Percentiles rank a stretch among this genome's conserved stretches.
Evolutionary conservation across 2,329 filamentous ascomycete species (phyloP).

Genomic region (Stagonosporopsis cucurbitacearum): DNA sequence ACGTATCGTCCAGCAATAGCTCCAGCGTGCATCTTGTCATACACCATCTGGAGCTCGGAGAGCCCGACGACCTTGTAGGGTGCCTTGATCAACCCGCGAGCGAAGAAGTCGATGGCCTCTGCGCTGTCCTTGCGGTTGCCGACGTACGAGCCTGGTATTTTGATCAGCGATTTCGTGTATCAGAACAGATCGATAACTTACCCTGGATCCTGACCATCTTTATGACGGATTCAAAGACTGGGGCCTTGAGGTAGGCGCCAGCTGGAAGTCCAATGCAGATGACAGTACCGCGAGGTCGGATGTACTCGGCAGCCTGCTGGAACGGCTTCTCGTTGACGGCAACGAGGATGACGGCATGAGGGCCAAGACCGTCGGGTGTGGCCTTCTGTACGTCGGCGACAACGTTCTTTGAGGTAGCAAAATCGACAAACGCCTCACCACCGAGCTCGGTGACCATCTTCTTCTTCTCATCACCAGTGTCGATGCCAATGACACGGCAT

Average conservation of each 20-base stretch:
- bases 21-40: constrained; percentile 70
- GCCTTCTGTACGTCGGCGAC: constrained; percentile 83
- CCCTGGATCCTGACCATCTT: constrained; percentile 87
- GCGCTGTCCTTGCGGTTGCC: constrained; percentile 87
- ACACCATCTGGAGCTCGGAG: constrained; percentile 80
- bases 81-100: constrained; percentile 80
- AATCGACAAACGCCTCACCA: constrained; percentile 79
- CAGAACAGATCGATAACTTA: constrained; percentile 34
- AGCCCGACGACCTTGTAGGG: constrained; percentile 87
- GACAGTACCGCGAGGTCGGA: constrained; percentile 80
- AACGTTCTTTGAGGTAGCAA: constrained; percentile 74
- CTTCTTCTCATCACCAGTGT: constrained; percentile 81
- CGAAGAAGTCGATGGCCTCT: constrained; percentile 91
- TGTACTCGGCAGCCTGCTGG: constrained; percentile 90
- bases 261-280: constrained; percentile 90
- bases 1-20: constrained; percentile 81
- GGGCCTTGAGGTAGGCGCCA: constrained; percentile 75
- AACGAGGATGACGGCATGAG: constrained; percentile 85
- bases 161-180: background rate
- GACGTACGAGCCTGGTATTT: constrained; percentile 65
- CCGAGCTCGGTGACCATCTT: constrained; percentile 73
- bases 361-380: constrained; percentile 80
- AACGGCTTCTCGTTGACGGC: constrained; percentile 91
- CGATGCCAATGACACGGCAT: constrained; percentile 78
- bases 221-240: constrained; percentile 88